Evolutionary conservation across 768 basidiomycete species (phyloP).

Genomic region (Sutorius australiensis): DNA sequence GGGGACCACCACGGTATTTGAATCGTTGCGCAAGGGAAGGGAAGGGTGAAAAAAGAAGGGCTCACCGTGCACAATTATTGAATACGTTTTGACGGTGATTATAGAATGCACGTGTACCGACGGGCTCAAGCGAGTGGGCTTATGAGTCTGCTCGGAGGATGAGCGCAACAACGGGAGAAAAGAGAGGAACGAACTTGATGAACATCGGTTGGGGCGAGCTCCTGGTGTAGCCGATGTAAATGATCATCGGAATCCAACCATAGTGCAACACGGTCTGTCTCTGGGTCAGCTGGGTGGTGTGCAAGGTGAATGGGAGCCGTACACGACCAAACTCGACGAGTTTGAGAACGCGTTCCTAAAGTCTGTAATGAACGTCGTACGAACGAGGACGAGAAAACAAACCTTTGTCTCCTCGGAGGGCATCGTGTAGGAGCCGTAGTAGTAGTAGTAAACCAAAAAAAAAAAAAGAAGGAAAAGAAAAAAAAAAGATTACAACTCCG

Average conservation of each 20-base stretch:
- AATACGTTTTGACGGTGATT: constrained; percentile 20
- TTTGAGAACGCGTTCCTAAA: constrained; percentile 73
- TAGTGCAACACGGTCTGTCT: constrained; percentile 84
- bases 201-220: constrained; percentile 93
- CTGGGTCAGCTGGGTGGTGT: constrained; percentile 1
- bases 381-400: not conserved
- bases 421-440: constrained; percentile 56
- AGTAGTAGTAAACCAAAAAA: too few relatives aligned
- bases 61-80: too few relatives aligned
- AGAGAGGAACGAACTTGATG: constrained; percentile 75
- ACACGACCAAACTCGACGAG: constrained; percentile 80
- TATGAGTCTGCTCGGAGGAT: constrained; percentile 60
- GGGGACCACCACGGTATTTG: constrained; percentile 63
- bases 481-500: constrained; percentile 31
- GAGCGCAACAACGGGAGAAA: not conserved
- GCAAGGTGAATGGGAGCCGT: constrained; percentile 35
- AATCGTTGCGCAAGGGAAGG: constrained; percentile 42
- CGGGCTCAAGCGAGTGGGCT: constrained; percentile 81
- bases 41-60: not conserved
- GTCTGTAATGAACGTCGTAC: not conserved
- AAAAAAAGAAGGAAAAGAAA: constrained; percentile 8
- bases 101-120: constrained; percentile 24
- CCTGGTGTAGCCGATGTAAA: constrained; percentile 90
- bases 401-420: constrained; percentile 93
- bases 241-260: constrained; percentile 94